phyloP scores from a whole-genome alignment of 495 filamentous ascomycete species.

The Xanthoparmelia taractica region DNA sequence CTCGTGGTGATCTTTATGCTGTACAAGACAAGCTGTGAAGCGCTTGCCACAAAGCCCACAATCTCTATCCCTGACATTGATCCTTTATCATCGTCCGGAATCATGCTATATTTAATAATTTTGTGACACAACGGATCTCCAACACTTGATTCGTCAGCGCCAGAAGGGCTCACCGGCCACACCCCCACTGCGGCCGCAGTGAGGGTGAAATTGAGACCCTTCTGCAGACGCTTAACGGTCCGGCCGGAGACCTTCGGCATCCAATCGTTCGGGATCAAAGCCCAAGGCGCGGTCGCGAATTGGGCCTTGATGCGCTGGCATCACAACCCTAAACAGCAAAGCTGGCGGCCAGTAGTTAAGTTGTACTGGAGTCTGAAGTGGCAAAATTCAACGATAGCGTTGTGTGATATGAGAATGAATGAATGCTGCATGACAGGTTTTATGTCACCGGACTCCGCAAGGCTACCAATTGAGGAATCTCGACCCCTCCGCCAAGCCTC shows the following conservation, averaged over 20 bases:
- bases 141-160: not conserved
- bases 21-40: constrained; percentile 8
- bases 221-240: not conserved
- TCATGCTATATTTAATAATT: not conserved
- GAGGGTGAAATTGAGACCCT: too few relatives aligned
- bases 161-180: too few relatives aligned
- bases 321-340: not conserved
- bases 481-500: not conserved
- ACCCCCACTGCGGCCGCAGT: too few relatives aligned
- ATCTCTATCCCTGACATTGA: constrained; percentile 7
- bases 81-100: not conserved
- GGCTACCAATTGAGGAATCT: not conserved
- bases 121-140: not conserved
- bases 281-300: not conserved
- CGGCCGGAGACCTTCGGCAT: not conserved
- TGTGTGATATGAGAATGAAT: not conserved
- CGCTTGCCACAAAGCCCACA: not conserved
- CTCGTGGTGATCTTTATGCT: constrained; percentile 8
- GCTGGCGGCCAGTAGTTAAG: not conserved
- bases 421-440: not conserved
- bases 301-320: not conserved
- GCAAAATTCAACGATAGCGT: not conserved
- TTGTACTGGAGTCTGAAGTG: not conserved
- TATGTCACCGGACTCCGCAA: not conserved
- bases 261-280: not conserved